Evolutionary conservation across 495 filamentous ascomycete species (phyloP).

Genomic region (Pseudomonodictys pantanalensis): DNA sequence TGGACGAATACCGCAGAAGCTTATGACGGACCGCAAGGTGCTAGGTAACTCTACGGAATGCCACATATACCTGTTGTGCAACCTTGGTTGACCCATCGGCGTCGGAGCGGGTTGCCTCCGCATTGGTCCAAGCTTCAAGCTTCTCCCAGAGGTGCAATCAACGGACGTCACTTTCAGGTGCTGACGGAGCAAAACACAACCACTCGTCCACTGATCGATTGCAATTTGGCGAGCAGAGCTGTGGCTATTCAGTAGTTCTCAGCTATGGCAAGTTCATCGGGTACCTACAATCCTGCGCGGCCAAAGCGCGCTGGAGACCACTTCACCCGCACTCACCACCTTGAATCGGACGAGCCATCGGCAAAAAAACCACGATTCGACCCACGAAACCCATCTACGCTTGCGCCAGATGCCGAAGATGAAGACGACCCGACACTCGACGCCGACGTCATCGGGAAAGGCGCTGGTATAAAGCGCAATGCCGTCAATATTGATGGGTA

Average conservation of each 20-base stretch:
- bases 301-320: slow-evolving; percentile 81
- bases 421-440: slow-evolving; percentile 75
- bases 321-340: slow-evolving; percentile 69
- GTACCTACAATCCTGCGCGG: slow-evolving; percentile 52
- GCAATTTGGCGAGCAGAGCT: too few relatives aligned
- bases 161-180: not conserved
- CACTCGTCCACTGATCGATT: not conserved
- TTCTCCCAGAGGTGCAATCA: not conserved
- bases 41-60: not conserved
- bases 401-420: slow-evolving; percentile 74
- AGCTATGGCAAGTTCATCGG: slow-evolving; percentile 12
- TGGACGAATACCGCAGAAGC: too few relatives aligned
- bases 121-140: not conserved
- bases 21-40: slow-evolving; percentile 1
- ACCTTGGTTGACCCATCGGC: not conserved
- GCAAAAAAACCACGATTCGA: slow-evolving; percentile 93
- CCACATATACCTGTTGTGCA: not conserved
- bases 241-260: not conserved
- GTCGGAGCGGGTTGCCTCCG: not conserved
- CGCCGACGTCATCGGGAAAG: slow-evolving; percentile 87
- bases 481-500: slow-evolving; percentile 96
- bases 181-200: too few relatives aligned
- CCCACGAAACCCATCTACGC: slow-evolving; percentile 84
- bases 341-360: slow-evolving; percentile 43
- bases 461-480: slow-evolving; percentile 75